These are phyloP conservation scores for Delonix regia DNA, from an alignment of 306 rosid species.

Conservation along the genomic window DNA sequence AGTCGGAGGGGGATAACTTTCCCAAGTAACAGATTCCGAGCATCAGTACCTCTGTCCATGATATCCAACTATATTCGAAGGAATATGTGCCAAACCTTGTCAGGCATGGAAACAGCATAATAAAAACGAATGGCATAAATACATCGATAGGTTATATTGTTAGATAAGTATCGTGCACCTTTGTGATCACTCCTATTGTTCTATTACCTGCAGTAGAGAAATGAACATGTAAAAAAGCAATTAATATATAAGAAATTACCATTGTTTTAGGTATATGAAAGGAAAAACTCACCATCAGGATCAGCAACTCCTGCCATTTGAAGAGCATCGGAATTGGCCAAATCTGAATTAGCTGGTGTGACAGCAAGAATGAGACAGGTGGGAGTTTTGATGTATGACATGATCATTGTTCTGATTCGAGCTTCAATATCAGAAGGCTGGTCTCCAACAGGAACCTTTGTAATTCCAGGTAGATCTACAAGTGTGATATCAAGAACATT, in stretches of 20 bases:
- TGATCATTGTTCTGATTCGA: conserved; percentile 93
- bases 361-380: conserved; percentile 96
- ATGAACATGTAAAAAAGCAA: conserved; percentile 19
- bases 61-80: conserved; percentile 74
- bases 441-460: conserved; percentile 99
- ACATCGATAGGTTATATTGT: not conserved
- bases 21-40: conserved; percentile 91
- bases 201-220: conserved; percentile 72
- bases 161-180: conserved; percentile 56
- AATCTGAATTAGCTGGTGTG: conserved; percentile 96
- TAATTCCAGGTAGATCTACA: conserved; percentile 97
- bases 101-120: conserved; percentile 39
- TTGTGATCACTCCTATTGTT: conserved; percentile 94
- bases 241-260: conserved; percentile 12
- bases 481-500: conserved; percentile 97
- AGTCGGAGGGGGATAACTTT: conserved; percentile 96
- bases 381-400: conserved; percentile 87
- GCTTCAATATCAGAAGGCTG: conserved; percentile 99
- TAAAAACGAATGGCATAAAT: not conserved
- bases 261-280: conserved; percentile 30
- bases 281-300: conserved; percentile 79
- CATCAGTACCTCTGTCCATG: conserved; percentile 99
- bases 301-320: conserved; percentile 99
- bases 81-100: conserved; percentile 32
- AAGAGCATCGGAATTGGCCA: conserved; percentile 99